Evolutionary conservation across 805 yeast genomes (phyloP).

Genomic region (Candida hungchunana): DNA sequence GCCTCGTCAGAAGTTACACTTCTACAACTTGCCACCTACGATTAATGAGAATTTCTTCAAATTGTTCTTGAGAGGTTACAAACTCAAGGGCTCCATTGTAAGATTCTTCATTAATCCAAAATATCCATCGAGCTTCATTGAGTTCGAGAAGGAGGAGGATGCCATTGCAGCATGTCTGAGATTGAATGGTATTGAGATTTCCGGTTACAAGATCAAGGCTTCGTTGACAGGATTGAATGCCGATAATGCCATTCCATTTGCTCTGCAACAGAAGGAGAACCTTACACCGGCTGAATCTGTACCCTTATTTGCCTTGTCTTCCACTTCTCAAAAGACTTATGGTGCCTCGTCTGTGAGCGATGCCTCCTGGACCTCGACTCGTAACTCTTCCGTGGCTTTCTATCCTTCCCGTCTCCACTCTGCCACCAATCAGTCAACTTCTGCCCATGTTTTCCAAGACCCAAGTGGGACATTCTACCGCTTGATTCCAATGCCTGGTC

Average conservation of each 20-base stretch:
- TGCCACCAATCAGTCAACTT: neutral
- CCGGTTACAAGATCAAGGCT: slow-evolving; percentile 17
- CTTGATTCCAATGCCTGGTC: slow-evolving; percentile 9
- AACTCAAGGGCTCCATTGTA: slow-evolving; percentile 19
- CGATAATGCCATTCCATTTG: too few relatives aligned
- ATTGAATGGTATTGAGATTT: slow-evolving; percentile 24
- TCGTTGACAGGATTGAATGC: slow-evolving; percentile 9
- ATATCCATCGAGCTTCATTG: slow-evolving; percentile 21
- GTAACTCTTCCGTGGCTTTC: too few relatives aligned
- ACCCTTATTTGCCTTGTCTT: too few relatives aligned
- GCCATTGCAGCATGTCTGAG: slow-evolving; percentile 20
- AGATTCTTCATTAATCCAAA: slow-evolving; percentile 16
- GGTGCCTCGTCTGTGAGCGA: too few relatives aligned
- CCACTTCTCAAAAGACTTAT: too few relatives aligned
- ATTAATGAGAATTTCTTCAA: slow-evolving; percentile 27
- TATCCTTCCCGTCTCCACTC: too few relatives aligned
- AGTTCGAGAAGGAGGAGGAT: slow-evolving; percentile 24
- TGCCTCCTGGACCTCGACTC: too few relatives aligned
- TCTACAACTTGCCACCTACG: slow-evolving; percentile 25
- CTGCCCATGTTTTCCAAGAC: slow-evolving; percentile 3
- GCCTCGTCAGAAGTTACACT: slow-evolving; percentile 14
- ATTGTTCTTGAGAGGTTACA: slow-evolving; percentile 22
- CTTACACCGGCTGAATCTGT: too few relatives aligned
- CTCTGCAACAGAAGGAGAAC: too few relatives aligned
- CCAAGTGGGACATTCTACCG: slow-evolving; percentile 5